phyloP scores from a whole-genome alignment of 306 rosid genomes.

The Fragaria ananassa region DNA sequence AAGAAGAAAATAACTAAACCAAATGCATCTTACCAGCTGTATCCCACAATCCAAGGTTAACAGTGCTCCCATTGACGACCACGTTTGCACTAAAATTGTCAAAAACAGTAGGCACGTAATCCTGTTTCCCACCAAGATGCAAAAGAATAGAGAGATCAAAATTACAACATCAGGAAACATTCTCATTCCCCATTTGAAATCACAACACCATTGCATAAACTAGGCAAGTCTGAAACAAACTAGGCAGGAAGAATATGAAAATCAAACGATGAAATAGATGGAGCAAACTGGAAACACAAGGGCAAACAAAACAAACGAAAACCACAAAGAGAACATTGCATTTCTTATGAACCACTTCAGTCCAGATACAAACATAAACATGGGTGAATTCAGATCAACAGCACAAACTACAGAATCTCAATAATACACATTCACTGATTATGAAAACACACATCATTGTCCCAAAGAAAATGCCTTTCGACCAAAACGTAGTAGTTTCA shows the following conservation, averaged over 20 bases:
- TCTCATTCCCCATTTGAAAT: not conserved
- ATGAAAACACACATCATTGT: not conserved
- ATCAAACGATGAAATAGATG: not conserved
- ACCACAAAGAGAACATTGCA: not conserved
- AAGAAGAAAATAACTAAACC: not conserved
- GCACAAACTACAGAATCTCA: not conserved
- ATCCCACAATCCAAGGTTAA: conserved; percentile 96
- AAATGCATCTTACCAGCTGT: conserved; percentile 68
- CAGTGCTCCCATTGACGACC: conserved; percentile 95
- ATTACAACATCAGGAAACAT: not conserved
- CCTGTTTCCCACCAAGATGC: conserved; percentile 56
- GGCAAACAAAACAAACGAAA: not conserved
- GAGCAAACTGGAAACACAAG: not conserved
- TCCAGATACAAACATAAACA: conserved; percentile 7
- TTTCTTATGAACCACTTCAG: not conserved
- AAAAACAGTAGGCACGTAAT: conserved; percentile 92
- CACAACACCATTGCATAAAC: not conserved
- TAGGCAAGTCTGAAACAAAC: not conserved
- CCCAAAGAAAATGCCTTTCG: not conserved
- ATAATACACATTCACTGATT: not conserved
- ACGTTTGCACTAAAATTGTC: conserved; percentile 99
- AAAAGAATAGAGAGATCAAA: conserved; percentile 2
- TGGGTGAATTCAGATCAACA: not conserved
- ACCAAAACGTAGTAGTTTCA: conserved; percentile 6
- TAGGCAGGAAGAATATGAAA: not conserved